A percentile compares a stretch with the other conserved stretches of the same genome.
phyloP scores from a whole-genome alignment of 768 basidiomycete species.

The Tulasnella sp. region DNA sequence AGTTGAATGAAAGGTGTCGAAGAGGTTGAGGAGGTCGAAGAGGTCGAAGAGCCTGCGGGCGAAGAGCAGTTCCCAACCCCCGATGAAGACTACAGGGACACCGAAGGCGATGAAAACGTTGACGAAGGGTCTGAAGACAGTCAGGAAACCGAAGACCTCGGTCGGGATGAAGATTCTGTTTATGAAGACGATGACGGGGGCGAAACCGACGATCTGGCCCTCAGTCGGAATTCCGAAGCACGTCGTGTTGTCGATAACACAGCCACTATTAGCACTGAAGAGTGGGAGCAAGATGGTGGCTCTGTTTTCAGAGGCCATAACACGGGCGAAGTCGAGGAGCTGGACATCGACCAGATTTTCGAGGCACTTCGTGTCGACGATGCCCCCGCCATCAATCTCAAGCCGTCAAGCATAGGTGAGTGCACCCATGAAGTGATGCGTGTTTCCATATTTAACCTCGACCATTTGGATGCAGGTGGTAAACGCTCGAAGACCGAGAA shows the following conservation, averaged over 20 bases:
- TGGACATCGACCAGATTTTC: no score
- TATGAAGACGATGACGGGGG: slow-evolving; percentile 25
- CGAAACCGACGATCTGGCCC: slow-evolving; percentile 27
- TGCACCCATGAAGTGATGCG: no score
- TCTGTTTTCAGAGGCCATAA: no score
- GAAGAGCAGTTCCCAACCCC: slow-evolving; percentile 28
- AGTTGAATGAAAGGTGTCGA: slow-evolving; percentile 46
- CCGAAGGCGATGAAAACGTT: slow-evolving; percentile 17
- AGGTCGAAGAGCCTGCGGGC: slow-evolving; percentile 26
- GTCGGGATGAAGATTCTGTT: slow-evolving; percentile 23
- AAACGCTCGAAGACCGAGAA: no score
- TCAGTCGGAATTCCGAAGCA: slow-evolving; percentile 24
- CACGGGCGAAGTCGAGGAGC: no score
- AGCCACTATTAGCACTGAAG: no score
- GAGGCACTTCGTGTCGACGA: no score
- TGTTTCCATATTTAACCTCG: no score
- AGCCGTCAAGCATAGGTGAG: no score
- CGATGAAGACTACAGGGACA: slow-evolving; percentile 27
- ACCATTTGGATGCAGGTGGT: no score
- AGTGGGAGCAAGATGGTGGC: no score
- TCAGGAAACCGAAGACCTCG: slow-evolving; percentile 18
- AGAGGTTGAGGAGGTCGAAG: slow-evolving; percentile 57
- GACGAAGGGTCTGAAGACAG: slow-evolving; percentile 10
- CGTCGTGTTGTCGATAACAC: slow-evolving; percentile 15
- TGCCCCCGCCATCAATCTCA: no score